Evolutionary conservation across 805 yeast species (phyloP).

Genomic region (Hanseniaspora vineae): DNA sequence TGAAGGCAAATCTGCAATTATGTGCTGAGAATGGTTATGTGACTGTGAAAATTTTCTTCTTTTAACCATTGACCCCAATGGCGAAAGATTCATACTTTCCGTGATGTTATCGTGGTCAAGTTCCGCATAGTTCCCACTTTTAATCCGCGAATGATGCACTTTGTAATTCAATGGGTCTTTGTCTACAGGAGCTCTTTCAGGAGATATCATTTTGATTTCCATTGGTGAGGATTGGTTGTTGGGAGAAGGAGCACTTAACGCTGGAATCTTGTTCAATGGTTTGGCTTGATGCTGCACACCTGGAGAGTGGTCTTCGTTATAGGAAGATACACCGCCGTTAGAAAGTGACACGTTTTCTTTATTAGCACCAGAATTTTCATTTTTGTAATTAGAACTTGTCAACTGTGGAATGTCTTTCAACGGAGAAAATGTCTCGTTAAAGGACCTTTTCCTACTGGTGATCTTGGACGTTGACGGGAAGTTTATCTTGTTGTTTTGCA

Average conservation of each 20-base stretch:
- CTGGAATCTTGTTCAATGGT: slow-evolving; percentile 1
- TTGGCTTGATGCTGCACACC: not conserved
- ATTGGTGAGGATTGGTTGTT: slow-evolving; percentile 1
- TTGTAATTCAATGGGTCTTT: not conserved
- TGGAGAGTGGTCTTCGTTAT: not conserved
- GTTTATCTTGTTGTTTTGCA: slow-evolving; percentile 2
- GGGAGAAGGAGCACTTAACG: slow-evolving; percentile 3
- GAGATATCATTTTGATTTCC: not conserved
- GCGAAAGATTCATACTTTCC: not conserved
- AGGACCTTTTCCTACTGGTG: not conserved
- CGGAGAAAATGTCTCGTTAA: not conserved
- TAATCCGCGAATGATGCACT: no score
- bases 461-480: slow-evolving; percentile 2
- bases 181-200: not conserved
- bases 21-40: not conserved
- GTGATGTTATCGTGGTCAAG: not conserved
- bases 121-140: no score
- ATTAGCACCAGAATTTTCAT: no score
- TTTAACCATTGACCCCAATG: not conserved
- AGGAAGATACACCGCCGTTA: no score
- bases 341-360: no score
- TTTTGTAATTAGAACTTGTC: no score
- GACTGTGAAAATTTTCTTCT: not conserved
- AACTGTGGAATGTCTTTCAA: not conserved
- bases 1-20: not conserved